Conservation (phyloP, 2,329 filamentous ascomycete genomes). For the Paecilomyces niveus region DNA sequence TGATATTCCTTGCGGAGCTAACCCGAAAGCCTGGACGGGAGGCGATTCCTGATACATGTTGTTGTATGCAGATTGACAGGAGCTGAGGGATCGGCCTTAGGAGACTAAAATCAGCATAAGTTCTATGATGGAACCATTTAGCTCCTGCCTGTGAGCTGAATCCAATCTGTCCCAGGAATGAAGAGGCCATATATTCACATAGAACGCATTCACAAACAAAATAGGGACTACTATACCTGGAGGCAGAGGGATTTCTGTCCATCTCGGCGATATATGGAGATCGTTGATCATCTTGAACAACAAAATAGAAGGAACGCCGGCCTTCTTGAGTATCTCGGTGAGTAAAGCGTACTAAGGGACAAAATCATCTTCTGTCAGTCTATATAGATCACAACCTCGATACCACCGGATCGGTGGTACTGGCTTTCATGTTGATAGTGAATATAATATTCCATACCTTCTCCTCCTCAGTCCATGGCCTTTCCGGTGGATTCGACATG, state of each 20-base stretch:
- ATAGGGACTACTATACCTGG: slow-evolving; percentile 25
- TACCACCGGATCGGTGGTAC: neutral
- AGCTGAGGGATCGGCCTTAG: slow-evolving; percentile 32
- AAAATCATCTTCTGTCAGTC: neutral
- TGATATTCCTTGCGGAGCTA: slow-evolving; percentile 15
- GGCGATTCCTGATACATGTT: slow-evolving; percentile 25
- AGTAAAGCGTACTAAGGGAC: slow-evolving; percentile 31
- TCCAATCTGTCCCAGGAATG: neutral
- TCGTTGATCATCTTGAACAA: slow-evolving; percentile 33
- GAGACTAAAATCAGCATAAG: slow-evolving; percentile 9
- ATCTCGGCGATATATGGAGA: slow-evolving; percentile 28
- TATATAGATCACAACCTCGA: neutral
- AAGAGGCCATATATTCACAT: neutral
- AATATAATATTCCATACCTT: slow-evolving; percentile 26
- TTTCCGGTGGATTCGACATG: slow-evolving; percentile 38
- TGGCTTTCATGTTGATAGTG: neutral
- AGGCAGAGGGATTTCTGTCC: slow-evolving; percentile 36
- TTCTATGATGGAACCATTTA: neutral
- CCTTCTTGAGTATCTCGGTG: slow-evolving; percentile 36
- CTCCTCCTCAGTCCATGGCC: slow-evolving; percentile 39
- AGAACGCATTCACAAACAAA: neutral
- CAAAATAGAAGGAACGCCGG: slow-evolving; percentile 27
- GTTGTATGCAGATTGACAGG: slow-evolving; percentile 28
- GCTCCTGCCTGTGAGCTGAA: neutral
- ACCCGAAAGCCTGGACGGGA: slow-evolving; percentile 9